These are phyloP conservation scores for Geranium brycei DNA, from an alignment of 345 rosid species.

Conservation along the genomic window DNA sequence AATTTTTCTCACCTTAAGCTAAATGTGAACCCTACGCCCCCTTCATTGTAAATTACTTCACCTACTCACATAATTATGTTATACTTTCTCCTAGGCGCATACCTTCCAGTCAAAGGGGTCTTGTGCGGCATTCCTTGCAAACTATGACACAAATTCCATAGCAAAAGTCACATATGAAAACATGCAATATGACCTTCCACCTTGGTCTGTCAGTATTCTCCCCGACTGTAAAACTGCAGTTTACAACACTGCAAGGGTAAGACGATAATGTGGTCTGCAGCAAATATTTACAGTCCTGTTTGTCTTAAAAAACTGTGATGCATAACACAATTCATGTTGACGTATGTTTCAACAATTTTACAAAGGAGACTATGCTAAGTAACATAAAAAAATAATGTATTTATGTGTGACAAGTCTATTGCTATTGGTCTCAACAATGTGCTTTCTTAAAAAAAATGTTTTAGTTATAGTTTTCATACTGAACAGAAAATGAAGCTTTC, in stretches of 20 bases:
- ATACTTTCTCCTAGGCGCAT: conserved; percentile 38
- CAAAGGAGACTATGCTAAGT: no score
- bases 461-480: no score
- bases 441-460: no score
- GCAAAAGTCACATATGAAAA: conserved; percentile 47
- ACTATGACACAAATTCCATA: conserved; percentile 36
- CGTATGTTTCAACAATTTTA: no score
- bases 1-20: neutral
- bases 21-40: neutral
- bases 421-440: no score
- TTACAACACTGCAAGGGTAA: conserved; percentile 81
- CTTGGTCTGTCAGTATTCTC: conserved; percentile 89
- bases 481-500: no score
- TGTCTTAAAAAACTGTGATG: no score
- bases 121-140: conserved; percentile 84
- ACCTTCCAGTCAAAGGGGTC: conserved; percentile 36
- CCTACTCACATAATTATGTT: neutral
- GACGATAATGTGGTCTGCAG: neutral
- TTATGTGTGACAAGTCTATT: no score
- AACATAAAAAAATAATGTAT: no score
- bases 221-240: conserved; percentile 75
- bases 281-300: no score
- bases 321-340: no score
- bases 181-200: conserved; percentile 53
- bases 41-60: neutral